Percentiles rank a stretch among this genome's conserved stretches.
Conservation (phyloP, 345 rosid genomes). For the Brassica nigra region DNA sequence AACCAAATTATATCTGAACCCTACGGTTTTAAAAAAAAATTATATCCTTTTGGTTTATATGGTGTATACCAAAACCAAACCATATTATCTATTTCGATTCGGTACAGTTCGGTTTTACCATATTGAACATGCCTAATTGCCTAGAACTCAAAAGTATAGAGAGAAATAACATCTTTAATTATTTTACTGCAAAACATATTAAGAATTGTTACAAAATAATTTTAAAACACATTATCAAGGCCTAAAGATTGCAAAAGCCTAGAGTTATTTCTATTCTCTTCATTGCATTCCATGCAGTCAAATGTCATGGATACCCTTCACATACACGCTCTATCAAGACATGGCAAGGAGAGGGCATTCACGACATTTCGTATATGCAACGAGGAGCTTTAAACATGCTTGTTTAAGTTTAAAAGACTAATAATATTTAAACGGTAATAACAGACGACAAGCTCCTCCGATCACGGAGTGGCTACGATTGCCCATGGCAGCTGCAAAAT, state of each 20-base stretch:
- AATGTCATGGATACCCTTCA: conserved; percentile 42
- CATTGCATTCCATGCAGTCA: conserved; percentile 40
- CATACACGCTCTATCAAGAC: conserved; percentile 2
- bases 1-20: no score
- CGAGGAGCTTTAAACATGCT: conserved; percentile 23
- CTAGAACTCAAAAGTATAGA: neutral
- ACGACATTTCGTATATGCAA: conserved; percentile 47
- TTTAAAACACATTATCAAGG: conserved; percentile 7
- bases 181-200: neutral
- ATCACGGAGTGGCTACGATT: conserved; percentile 40
- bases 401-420: conserved; percentile 7
- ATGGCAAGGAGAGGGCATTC: conserved; percentile 36
- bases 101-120: no score
- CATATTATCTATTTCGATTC: no score
- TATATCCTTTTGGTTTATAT: no score
- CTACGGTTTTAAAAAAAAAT: no score
- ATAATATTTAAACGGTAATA: conserved; percentile 8
- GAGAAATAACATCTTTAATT: neutral
- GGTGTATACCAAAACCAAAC: no score
- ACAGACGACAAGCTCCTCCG: conserved; percentile 22
- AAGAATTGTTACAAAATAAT: neutral
- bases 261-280: conserved; percentile 24
- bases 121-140: no score
- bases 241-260: conserved; percentile 12
- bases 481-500: conserved; percentile 32